Percentiles rank a stretch among this genome's conserved stretches.
Conservation (phyloP, 306 rosid species). For the Mucuna pruriens region DNA sequence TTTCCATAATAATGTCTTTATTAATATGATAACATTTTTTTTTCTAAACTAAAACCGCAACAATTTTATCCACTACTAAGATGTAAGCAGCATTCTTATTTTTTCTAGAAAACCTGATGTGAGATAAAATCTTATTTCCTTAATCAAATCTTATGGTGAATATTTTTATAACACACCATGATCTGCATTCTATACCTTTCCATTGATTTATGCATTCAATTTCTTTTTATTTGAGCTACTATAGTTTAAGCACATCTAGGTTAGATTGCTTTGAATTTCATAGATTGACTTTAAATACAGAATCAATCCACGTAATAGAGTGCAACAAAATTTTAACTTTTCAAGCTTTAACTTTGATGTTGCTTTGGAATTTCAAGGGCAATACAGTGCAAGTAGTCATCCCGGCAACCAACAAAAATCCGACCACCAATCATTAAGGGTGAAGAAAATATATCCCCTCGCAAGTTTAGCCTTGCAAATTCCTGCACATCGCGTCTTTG, state of each 20-base stretch:
- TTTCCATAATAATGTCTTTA: not conserved
- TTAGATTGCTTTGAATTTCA: not conserved
- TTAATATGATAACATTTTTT: not conserved
- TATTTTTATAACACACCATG: not conserved
- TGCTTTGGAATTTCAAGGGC: slow-evolving; percentile 46
- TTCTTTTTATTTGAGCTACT: not conserved
- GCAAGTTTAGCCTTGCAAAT: slow-evolving; percentile 59
- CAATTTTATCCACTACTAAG: not conserved
- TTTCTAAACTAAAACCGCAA: not conserved
- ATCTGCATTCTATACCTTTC: not conserved
- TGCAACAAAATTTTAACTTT: slow-evolving; percentile 21
- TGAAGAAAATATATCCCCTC: slow-evolving; percentile 81
- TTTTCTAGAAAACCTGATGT: too few species aligned
- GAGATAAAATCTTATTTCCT: too few species aligned
- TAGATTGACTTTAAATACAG: not conserved
- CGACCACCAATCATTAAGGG: slow-evolving; percentile 84
- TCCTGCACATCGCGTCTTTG: slow-evolving; percentile 54
- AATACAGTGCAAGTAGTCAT: slow-evolving; percentile 78
- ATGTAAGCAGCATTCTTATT: not conserved
- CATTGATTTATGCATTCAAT: not conserved
- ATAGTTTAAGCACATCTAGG: not conserved
- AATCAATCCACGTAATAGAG: not conserved
- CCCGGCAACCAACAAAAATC: slow-evolving; percentile 86
- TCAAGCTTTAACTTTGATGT: slow-evolving; percentile 24
- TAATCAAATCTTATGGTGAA: not conserved